A percentile compares a stretch with the other conserved stretches of the same genome.
These are phyloP conservation scores for Erythrophleum fordii DNA, from an alignment of 306 rosid genomes.

Conservation along the genomic window DNA sequence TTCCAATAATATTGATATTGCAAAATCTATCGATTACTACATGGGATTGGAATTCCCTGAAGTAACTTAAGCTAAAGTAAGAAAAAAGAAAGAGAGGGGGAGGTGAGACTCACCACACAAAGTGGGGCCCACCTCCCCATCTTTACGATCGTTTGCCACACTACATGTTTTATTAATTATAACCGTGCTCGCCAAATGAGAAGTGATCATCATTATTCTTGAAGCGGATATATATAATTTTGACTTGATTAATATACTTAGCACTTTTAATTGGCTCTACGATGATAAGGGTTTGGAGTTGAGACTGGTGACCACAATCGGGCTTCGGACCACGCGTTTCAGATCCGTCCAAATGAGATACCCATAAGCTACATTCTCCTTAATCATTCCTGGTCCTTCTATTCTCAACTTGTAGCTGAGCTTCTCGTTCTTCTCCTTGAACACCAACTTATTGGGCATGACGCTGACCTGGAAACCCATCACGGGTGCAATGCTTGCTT, in stretches of 20 bases:
- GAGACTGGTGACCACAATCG: conserved; percentile 59
- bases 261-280: background rate
- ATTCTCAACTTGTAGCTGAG: conserved; percentile 54
- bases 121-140: too few species aligned
- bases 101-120: too few species aligned
- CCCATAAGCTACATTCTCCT: conserved; percentile 48
- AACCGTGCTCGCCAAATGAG: background rate
- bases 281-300: background rate
- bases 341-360: conserved; percentile 61
- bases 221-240: background rate
- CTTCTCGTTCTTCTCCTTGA: conserved; percentile 54
- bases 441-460: conserved; percentile 53
- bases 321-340: conserved; percentile 58
- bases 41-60: too few species aligned
- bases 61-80: too few species aligned
- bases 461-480: conserved; percentile 50
- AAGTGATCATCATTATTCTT: background rate
- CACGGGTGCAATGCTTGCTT: conserved; percentile 51
- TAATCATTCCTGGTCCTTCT: conserved; percentile 37
- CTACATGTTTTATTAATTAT: background rate
- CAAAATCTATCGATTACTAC: too few species aligned
- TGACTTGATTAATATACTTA: too few species aligned
- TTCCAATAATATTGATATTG: background rate
- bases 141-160: too few species aligned
- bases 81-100: too few species aligned